Base-by-base conservation (phyloP, 768 basidiomycete species). In the Lyophyllum semitale region DNA sequence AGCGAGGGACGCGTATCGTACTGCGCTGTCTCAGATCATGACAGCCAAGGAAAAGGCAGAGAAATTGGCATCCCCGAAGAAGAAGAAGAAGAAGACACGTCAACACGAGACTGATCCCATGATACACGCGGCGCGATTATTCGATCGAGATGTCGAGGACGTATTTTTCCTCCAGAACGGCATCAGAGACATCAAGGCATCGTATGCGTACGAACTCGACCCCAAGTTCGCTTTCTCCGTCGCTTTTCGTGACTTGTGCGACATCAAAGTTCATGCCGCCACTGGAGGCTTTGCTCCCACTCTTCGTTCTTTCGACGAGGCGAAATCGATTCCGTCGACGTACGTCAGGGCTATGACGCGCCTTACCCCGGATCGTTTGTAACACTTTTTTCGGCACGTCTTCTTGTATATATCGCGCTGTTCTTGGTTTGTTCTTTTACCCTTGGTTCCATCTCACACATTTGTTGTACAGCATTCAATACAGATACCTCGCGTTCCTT, bases 121-220 rank as follows among this genome's bases (percentile, higher is more conserved):
- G 61, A 23, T 66, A 2, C 40, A 35, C 0, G 68, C 70, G 5
- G 64, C 67, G 4, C 63, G 55, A 38, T 60, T 55, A 30, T 83
- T 63, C 49, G 62, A 53, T 4, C 23, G 62, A 59, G 70, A 66
- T 29, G 67, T 73, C 12, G 57, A 54, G 1, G 66, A 46, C 27
- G 65, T 72, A n/a, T n/a, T n/a, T n/a, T n/a, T n/a, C 13, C 66
- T 68, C 46, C 64, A 41, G 46, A 72, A 74, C 35, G n/a, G n/a
- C n/a, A 42, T 77, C 20, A 72, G 77, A 7, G 68, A 78, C 45
- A 61, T 86, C 22, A 85, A 83, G 61, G 84, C 86, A 0, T 87
- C 87, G 0, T 83, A 73, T 37, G 86, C 88, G 0, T 82, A 81
- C 51, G 30, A 4, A 0, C 49, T 59, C n/a, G 58, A 58, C 1